Evolutionary conservation across 2,329 filamentous ascomycete species (phyloP).

Genomic region (Penicillium sp.): DNA sequence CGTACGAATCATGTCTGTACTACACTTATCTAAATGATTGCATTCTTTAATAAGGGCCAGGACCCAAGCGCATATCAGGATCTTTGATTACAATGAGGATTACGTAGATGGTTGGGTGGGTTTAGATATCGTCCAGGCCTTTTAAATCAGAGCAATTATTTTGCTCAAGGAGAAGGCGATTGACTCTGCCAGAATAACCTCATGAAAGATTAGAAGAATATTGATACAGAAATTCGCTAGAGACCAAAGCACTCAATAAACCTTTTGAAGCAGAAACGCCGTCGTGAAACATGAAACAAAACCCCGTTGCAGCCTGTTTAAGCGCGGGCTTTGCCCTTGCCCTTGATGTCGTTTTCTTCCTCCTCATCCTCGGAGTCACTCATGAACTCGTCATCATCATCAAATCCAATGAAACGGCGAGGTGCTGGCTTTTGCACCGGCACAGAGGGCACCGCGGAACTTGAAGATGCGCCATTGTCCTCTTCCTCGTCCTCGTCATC

Average conservation of each 20-base stretch:
- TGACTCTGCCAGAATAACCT: too few species aligned
- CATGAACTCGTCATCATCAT: slow-evolving; percentile 51
- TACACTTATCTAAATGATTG: too few species aligned
- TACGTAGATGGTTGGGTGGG: too few species aligned
- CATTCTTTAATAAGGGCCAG: too few species aligned
- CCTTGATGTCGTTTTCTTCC: slow-evolving; percentile 35
- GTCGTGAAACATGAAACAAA: slow-evolving; percentile 18
- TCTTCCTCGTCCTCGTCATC: slow-evolving; percentile 43
- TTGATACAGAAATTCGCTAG: slow-evolving; percentile 12
- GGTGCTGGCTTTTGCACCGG: slow-evolving; percentile 30
- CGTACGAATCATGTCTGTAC: too few species aligned
- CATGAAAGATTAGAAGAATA: background rate
- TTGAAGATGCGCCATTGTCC: slow-evolving; percentile 32
- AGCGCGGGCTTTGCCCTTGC: slow-evolving; percentile 38
- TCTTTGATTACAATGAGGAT: too few species aligned
- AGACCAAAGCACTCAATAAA: slow-evolving; percentile 10
- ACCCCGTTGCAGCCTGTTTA: slow-evolving; percentile 16
- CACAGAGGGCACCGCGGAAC: slow-evolving; percentile 26
- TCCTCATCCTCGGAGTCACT: slow-evolving; percentile 44
- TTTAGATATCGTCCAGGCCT: too few species aligned
- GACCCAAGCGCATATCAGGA: too few species aligned
- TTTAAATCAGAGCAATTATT: too few species aligned
- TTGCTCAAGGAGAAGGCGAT: too few species aligned
- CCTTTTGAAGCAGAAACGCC: slow-evolving; percentile 16
- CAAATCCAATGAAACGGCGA: slow-evolving; percentile 49